Conservation (phyloP, 2,329 filamentous ascomycete genomes). For the Fusarium kyushuense region DNA sequence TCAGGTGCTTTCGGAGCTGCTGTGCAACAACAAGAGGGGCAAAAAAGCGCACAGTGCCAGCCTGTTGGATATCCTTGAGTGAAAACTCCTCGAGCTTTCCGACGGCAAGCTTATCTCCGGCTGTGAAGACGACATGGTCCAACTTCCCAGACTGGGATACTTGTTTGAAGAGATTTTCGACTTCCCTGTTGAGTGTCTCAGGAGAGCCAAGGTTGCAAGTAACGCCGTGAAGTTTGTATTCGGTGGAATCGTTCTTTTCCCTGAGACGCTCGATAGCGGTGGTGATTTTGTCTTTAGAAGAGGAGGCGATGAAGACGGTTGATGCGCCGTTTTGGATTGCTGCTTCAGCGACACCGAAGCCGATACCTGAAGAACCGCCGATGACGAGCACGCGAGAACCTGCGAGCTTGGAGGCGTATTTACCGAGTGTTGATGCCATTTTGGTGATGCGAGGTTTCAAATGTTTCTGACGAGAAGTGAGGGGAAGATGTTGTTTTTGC, state of each 20-base stretch:
- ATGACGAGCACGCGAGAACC: constrained; percentile 43
- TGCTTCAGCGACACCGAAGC: constrained; percentile 41
- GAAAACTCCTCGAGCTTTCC: constrained; percentile 34
- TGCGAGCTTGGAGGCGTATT: constrained; percentile 39
- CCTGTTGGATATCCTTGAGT: constrained; percentile 23
- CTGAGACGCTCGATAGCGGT: constrained; percentile 31
- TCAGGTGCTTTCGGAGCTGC: constrained; percentile 34
- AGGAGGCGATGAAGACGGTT: constrained; percentile 35
- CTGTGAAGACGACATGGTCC: constrained; percentile 41
- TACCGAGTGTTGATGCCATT: constrained; percentile 31
- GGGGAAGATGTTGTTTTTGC: background rate
- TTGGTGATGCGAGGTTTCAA: background rate
- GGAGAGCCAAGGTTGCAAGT: constrained; percentile 32
- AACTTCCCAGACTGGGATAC: constrained; percentile 31
- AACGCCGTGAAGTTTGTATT: constrained; percentile 32
- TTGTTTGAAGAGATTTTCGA: constrained; percentile 32
- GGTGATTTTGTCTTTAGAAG: constrained; percentile 21
- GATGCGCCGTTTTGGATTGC: constrained; percentile 33
- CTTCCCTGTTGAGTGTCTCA: constrained; percentile 20
- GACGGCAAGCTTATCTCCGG: constrained; percentile 30
- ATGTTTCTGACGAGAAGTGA: background rate
- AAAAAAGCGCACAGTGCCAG: constrained; percentile 39
- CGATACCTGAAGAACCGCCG: constrained; percentile 41
- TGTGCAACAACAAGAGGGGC: constrained; percentile 37
- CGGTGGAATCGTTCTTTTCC: constrained; percentile 24